A percentile compares a stretch with the other conserved stretches of the same genome.
Conservation (phyloP, 2,329 filamentous ascomycete species). For the Acephala macrosclerotiorum region DNA sequence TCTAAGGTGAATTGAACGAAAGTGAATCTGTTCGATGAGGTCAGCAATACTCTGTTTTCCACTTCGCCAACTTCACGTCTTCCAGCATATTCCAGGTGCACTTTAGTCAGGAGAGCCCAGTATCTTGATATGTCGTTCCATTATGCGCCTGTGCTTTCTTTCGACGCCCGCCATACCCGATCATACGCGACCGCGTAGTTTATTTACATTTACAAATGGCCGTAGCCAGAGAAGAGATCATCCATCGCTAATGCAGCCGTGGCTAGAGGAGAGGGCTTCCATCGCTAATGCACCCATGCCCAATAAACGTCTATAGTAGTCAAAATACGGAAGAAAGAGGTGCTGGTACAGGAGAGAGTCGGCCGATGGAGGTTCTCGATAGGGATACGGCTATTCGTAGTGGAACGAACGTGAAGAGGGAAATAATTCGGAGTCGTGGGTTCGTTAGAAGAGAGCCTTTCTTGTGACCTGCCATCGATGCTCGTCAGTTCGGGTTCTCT, state of each 20-base stretch:
- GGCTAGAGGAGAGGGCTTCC: slow-evolving; percentile 46
- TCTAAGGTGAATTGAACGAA: not conserved
- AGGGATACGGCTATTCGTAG: slow-evolving; percentile 7
- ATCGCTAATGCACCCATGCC: slow-evolving; percentile 46
- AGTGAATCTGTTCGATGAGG: not conserved
- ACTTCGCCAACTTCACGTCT: not conserved
- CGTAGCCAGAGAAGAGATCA: slow-evolving; percentile 45
- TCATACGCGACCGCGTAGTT: slow-evolving; percentile 26
- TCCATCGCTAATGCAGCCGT: slow-evolving; percentile 46
- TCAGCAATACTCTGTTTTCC: not conserved
- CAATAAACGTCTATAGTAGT: slow-evolving; percentile 43
- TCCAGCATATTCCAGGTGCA: not conserved
- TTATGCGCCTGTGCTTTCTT: slow-evolving; percentile 35
- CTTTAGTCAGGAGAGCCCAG: not conserved
- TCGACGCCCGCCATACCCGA: slow-evolving; percentile 35
- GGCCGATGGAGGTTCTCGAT: slow-evolving; percentile 19
- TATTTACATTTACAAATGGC: slow-evolving; percentile 45
- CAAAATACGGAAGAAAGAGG: slow-evolving; percentile 38
- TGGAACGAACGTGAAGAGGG: slow-evolving; percentile 13
- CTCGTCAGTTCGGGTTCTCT: slow-evolving; percentile 30
- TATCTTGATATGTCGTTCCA: slow-evolving; percentile 16
- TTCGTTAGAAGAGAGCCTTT: slow-evolving; percentile 55
- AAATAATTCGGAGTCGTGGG: slow-evolving; percentile 9
- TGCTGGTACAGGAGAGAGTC: slow-evolving; percentile 42
- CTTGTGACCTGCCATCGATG: slow-evolving; percentile 52